Evolutionary conservation across 2,329 filamentous ascomycete genomes (phyloP), one percentile per base, ranked within the genome.

Genomic region (Colletotrichum ledebouriae): DNA sequence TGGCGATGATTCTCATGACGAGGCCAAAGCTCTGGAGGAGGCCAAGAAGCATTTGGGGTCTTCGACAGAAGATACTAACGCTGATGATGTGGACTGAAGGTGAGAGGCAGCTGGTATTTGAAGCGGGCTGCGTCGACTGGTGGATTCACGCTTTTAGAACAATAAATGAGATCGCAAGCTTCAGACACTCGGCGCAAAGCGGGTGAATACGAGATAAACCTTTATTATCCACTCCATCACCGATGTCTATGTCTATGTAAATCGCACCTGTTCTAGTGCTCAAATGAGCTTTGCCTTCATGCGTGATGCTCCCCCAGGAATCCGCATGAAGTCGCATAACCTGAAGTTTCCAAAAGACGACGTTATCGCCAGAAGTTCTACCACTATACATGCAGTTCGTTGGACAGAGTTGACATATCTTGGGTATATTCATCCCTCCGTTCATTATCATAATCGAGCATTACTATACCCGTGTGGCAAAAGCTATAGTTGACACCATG

Each of bases 81-180:
- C 76, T 1, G 81, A 84, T 63, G 83, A 85, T 70, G 79, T 85
- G 3, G 84, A 86, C 67, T 86, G 68, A 62, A 29, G 1, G 44
- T 7, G 29, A 29, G 29, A 6, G 6, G 6, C 6, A 29, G 29
- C 29, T 9, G 29, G 29, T 2, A 29, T 9, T 6, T 9, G 29
- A 29, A 29, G 29, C 6, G 6, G 7, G 29, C 6, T 9, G 29
- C 2, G 29, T 7, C 29, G 29, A 29, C 29, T 29, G 29, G 29
- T 29, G 15, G n/a, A 52, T 20, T 33, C n/a, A 37, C 5, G 49
- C 49, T 34, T 11, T 17, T 52, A 34, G 49, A 37, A 13, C 25
- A 12, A 41, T 33, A 22, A 22, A 2, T 55, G 12, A 25, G 25
- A 29, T 29, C 50, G 34, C 5, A 22, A 15, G 22, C 15, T n/a